These are phyloP conservation scores for Grosmannia serpens DNA, from an alignment of 2,329 filamentous ascomycete genomes.

Conservation along the genomic window DNA sequence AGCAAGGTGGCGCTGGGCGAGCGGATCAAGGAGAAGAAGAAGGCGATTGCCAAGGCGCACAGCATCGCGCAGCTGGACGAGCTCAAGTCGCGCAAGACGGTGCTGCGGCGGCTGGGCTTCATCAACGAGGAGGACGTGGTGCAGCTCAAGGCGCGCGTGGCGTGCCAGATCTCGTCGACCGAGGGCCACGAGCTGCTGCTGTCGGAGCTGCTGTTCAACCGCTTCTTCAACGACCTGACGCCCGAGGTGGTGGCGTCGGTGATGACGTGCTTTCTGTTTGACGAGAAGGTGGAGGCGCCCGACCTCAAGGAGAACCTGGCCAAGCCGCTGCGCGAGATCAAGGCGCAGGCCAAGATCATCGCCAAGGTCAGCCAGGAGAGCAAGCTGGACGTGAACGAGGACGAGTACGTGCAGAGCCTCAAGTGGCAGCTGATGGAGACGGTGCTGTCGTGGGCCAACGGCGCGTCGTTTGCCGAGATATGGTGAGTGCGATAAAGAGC, in stretches of 20 bases:
- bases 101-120: conserved; percentile 85
- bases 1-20: conserved; percentile 64
- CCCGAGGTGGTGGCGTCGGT: conserved; percentile 80
- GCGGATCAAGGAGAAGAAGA: conserved; percentile 81
- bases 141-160: conserved; percentile 91
- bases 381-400: conserved; percentile 87
- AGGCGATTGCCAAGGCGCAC: conserved; percentile 72
- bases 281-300: conserved; percentile 79
- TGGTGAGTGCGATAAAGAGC: conserved; percentile 53
- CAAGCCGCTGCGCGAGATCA: conserved; percentile 78
- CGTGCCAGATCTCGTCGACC: conserved; percentile 90
- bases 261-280: conserved; percentile 91
- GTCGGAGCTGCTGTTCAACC: conserved; percentile 87
- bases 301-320: conserved; percentile 72
- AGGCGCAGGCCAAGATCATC: conserved; percentile 74
- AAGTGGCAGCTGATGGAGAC: conserved; percentile 98
- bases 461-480: conserved; percentile 81
- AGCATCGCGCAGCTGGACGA: conserved; percentile 91
- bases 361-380: conserved; percentile 92
- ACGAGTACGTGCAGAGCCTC: conserved; percentile 80
- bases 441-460: conserved; percentile 82
- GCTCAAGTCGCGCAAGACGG: conserved; percentile 89
- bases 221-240: conserved; percentile 92
- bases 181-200: conserved; percentile 87
- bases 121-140: conserved; percentile 94